phyloP scores from a whole-genome alignment of 345 rosid species.

The Camelina hispida region DNA sequence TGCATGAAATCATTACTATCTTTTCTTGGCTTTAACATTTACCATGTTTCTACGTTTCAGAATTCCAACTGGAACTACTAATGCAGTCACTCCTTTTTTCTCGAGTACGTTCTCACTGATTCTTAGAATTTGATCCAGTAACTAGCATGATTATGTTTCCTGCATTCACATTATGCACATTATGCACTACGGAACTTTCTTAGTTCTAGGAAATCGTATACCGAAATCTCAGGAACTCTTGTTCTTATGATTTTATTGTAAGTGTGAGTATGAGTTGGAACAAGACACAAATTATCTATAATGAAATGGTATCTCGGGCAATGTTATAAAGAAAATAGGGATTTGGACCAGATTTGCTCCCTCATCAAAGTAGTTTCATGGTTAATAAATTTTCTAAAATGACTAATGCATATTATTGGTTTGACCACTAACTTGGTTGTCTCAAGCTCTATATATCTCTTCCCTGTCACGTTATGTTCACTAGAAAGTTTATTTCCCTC shows the following conservation, averaged over 20 bases:
- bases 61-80: constrained; percentile 91
- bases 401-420: not conserved
- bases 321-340: not conserved
- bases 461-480: constrained; percentile 24
- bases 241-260: constrained; percentile 5
- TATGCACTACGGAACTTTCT: constrained; percentile 24
- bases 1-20: constrained; percentile 22
- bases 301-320: not conserved
- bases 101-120: constrained; percentile 62
- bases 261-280: constrained; percentile 14
- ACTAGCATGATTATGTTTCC: constrained; percentile 31
- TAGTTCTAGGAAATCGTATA: constrained; percentile 19
- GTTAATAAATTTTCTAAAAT: not conserved
- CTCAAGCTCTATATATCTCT: constrained; percentile 12
- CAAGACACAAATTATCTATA: constrained; percentile 4
- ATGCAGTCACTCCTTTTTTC: constrained; percentile 96
- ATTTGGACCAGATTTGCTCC: constrained; percentile 1
- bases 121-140: constrained; percentile 28
- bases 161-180: constrained; percentile 26
- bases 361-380: constrained; percentile 4
- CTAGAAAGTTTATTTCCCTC: not conserved
- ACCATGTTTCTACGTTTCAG: constrained; percentile 53
- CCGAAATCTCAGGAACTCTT: not conserved
- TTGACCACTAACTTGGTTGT: constrained; percentile 5
- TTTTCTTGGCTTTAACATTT: constrained; percentile 26